phyloP scores from a whole-genome alignment of 2,329 filamentous ascomycete genomes.

The Penicillium sp. region DNA sequence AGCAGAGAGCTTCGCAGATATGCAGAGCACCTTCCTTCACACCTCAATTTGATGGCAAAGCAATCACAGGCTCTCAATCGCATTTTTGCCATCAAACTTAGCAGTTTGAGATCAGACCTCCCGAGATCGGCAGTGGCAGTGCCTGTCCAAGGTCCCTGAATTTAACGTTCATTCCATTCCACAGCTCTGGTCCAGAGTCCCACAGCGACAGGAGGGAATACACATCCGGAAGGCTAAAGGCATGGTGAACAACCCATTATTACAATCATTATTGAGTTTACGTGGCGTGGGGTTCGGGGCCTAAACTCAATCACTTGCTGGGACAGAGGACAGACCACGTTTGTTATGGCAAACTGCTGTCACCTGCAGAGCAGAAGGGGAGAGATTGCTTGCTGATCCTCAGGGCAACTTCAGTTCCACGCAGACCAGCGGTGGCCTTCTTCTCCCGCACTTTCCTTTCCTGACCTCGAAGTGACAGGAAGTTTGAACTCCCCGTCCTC shows the following conservation, averaged over 20 bases:
- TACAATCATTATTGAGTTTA: not conserved
- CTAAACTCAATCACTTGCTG: not conserved
- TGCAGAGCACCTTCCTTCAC: not conserved
- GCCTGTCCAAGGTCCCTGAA: conserved; percentile 22
- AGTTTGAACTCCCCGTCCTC: not conserved
- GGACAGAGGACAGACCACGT: not conserved
- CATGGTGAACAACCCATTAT: not conserved
- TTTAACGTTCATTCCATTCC: conserved; percentile 15
- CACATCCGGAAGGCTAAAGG: conserved; percentile 8
- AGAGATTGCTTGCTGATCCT: conserved; percentile 7
- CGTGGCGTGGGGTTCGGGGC: not conserved
- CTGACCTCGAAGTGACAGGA: not conserved
- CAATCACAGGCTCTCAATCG: not conserved
- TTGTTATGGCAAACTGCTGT: conserved; percentile 6
- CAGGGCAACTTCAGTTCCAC: not conserved
- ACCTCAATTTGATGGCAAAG: not conserved
- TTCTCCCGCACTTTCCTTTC: conserved; percentile 6
- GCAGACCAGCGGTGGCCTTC: not conserved
- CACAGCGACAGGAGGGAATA: conserved; percentile 9
- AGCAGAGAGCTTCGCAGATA: not conserved
- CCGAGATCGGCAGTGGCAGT: conserved; percentile 38
- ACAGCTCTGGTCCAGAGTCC: conserved; percentile 18
- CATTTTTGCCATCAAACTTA: not conserved
- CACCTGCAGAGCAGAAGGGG: conserved; percentile 1
- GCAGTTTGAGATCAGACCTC: conserved; percentile 28